Evolutionary conservation across 192 early-diverging fungal genomes (phyloP), one percentile per base, ranked within the genome.

Genomic region (Physocladia obscura): DNA sequence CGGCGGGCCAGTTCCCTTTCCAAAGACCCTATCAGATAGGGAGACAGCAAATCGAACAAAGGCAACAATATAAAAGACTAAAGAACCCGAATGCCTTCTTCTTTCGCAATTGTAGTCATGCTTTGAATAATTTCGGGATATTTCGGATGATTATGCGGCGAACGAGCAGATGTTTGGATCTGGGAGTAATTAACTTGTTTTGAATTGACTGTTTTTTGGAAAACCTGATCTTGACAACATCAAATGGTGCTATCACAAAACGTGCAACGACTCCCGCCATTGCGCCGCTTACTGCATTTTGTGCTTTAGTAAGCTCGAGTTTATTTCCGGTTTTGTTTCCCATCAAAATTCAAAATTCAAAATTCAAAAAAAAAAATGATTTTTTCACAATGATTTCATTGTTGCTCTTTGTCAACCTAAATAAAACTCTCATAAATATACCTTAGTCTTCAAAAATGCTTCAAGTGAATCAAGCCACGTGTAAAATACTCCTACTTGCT

Each of bases 1-100:
- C 92, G 4, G 96, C 96, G 0, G 94, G 88, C 71, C 93, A 74
- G 62, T 98, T 98, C 30, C 96, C 96, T 59, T 96, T 97, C 85
- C 92, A 98, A 31, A 95, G 78, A 11, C 89, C 94, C 79, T 88
- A n/a, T n/a, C n/a, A n/a, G n/a, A n/a, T n/a, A n/a, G n/a, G n/a
- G n/a, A n/a, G n/a, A n/a, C n/a, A n/a, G n/a, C n/a, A n/a, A 68
- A n/a, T n/a, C n/a, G n/a, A n/a, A n/a, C n/a, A n/a, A n/a, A n/a
- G n/a, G n/a, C n/a, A n/a, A n/a, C n/a, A n/a, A n/a, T n/a, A n/a
- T n/a, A n/a, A n/a, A 44, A 13, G 40, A 13, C 19, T 29, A 22
- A 34, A 22, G 21, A 81, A 92, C 91, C 76, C 71, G 79, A 21
- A 92, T 76, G 13, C 96, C 96, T 76, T 98, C 96, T 48, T 90